Percentiles rank a stretch among this genome's conserved stretches.
Evolutionary conservation across 257 asterid genomes (phyloP).

Genomic region (Forsythia suspensa): DNA sequence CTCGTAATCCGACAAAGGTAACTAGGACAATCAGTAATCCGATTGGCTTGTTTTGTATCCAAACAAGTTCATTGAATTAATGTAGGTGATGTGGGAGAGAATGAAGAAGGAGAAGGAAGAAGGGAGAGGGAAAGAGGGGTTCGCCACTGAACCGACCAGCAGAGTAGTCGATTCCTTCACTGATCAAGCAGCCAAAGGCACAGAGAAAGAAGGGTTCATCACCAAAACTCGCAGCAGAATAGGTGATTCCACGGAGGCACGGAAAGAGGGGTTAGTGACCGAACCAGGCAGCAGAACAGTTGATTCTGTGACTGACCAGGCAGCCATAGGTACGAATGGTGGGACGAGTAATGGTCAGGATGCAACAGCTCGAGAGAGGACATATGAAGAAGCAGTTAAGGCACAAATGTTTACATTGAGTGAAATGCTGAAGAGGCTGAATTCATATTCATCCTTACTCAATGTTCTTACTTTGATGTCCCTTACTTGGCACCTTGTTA

Average conservation of each 20-base stretch:
- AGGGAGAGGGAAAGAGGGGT: slow-evolving; percentile 35
- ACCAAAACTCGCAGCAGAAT: neutral
- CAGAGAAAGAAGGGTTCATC: neutral
- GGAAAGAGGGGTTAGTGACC: too few relatives aligned
- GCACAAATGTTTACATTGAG: slow-evolving; percentile 33
- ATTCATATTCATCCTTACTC: slow-evolving; percentile 60
- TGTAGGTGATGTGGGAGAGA: slow-evolving; percentile 68
- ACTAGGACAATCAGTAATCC: too few relatives aligned
- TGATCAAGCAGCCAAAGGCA: slow-evolving; percentile 19
- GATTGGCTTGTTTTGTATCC: too few relatives aligned
- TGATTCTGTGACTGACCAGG: too few relatives aligned
- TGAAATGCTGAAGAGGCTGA: slow-evolving; percentile 43
- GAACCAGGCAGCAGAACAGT: too few relatives aligned
- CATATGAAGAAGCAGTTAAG: slow-evolving; percentile 20
- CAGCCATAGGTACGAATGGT: too few relatives aligned
- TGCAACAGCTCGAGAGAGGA: neutral
- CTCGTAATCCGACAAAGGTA: too few relatives aligned
- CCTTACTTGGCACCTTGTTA: slow-evolving; percentile 67
- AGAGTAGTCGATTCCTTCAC: slow-evolving; percentile 19
- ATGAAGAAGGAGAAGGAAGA: slow-evolving; percentile 82
- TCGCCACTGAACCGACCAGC: slow-evolving; percentile 2
- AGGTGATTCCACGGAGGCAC: too few relatives aligned
- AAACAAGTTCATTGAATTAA: neutral
- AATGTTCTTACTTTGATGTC: slow-evolving; percentile 51
- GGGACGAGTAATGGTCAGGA: neutral